Base-by-base conservation (phyloP, 306 rosid species). In the Dalbergia cultrata region DNA sequence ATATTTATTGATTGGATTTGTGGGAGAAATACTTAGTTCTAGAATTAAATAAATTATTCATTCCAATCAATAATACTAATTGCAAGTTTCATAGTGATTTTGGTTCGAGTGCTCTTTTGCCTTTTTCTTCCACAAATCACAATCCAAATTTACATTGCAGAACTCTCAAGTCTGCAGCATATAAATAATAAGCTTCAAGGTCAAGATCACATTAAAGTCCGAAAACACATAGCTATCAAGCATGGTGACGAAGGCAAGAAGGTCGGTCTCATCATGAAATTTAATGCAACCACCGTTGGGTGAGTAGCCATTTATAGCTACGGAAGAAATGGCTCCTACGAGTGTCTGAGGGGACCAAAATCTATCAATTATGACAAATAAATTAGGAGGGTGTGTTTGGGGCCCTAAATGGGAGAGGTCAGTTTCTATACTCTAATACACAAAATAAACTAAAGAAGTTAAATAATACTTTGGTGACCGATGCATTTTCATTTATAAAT, bases 331-430 rank as follows among this genome's bases (percentile, higher is more conserved):
- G 80, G 68, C 62, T 83, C 76, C 17, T 57, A 54, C 3, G 31
- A 26, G 71, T 68, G 79, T 74, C 53, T 22, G 75, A 73, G 83
- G 86, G 86, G 89, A 81, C 88, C 87, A 75, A 70, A 39, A 57
- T 65, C 33, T 8, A 12, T 75, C 85, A 68, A 74, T 44, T 74
- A 14, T 83, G 68, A 43, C 60, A 79, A 82, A 80, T 78, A 65
- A 65, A 75, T 81, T 58, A 72, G 79, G 77, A 66, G 80, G 14
- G 73, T 49, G 7, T 16, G 26, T 31, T 34, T 74, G 86, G 88
- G 86, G 54, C 78, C 90, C 84, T 70, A 67, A 75, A 68, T 57
- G 6, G 5, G 86, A 82, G 74, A 72, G 85, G 87, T 83, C 89
- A 75, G 56, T 83, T 87, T 82, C 83, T 59, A 60, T 75, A 21